Evolutionary conservation across 805 yeast genomes (phyloP).

Genomic region (Metschnikowia peoriensis): DNA sequence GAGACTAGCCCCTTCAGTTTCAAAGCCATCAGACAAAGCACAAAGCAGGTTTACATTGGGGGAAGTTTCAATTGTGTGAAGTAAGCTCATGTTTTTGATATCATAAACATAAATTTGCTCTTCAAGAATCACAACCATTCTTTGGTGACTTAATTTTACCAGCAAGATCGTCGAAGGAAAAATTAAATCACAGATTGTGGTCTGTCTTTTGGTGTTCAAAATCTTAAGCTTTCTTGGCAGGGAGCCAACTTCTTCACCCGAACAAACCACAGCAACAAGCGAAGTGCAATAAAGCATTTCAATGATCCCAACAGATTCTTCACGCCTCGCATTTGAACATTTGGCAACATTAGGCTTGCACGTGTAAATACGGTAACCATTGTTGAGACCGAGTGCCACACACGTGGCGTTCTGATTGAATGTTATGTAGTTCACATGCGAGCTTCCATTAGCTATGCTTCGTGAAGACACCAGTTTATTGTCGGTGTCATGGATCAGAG

Average conservation of each 20-base stretch:
- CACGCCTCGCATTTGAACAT: slow-evolving; percentile 32
- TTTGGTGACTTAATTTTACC: slow-evolving; percentile 34
- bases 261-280: slow-evolving; percentile 77
- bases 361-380: slow-evolving; percentile 71
- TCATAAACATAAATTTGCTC: slow-evolving; percentile 46
- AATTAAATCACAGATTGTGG: slow-evolving; percentile 43
- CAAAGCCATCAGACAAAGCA: slow-evolving; percentile 49
- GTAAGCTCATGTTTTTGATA: slow-evolving; percentile 37
- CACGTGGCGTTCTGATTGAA: slow-evolving; percentile 91
- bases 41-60: slow-evolving; percentile 52
- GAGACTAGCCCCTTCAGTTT: slow-evolving; percentile 42
- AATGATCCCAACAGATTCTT: slow-evolving; percentile 63
- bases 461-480: slow-evolving; percentile 4
- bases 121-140: slow-evolving; percentile 39
- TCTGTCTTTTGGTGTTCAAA: slow-evolving; percentile 71
- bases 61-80: slow-evolving; percentile 46
- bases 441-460: not conserved
- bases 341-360: slow-evolving; percentile 77
- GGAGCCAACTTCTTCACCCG: slow-evolving; percentile 65
- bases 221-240: slow-evolving; percentile 82
- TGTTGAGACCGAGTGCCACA: slow-evolving; percentile 67
- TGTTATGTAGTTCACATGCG: slow-evolving; percentile 37
- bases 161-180: slow-evolving; percentile 42
- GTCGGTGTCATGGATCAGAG: slow-evolving; percentile 5
- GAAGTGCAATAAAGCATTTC: slow-evolving; percentile 93